Base-by-base conservation (phyloP, 1,284 basidiomycete genomes). In the Apiotrichum domesticum region DNA sequence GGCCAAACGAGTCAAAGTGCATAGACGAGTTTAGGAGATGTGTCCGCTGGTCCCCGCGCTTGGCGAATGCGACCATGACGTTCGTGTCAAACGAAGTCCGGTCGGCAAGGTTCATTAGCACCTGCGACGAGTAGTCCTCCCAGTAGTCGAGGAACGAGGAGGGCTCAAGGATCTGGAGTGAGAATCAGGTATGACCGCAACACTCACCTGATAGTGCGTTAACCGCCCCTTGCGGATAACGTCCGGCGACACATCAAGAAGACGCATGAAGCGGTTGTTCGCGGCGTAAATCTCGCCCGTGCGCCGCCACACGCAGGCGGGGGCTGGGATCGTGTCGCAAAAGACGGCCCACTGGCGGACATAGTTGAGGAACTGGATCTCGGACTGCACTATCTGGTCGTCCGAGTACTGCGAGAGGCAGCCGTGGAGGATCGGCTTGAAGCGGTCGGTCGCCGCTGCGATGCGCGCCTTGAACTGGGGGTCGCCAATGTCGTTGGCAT, bases 391-490 rank as follows among this genome's bases (percentile, higher is more conserved):
- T 4, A 54, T 52, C 46, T 62, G 57, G 5, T 62, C 57, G 34
- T 58, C 60, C 7, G 51, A 48, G 49, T 58, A 58, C 39, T 51
- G 54, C n/a, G 57, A 56, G 15, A 62, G 50, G 35, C 55, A 50
- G 37, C 57, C 40, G 52, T 62, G 60, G 11, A 62, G 50, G 43
- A 62, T 56, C 13, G 60, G 49, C 52, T 62, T 62, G 60, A 58
- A 62, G 14, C 52, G 49, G 21, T 62, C 57, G 1, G 60, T 62
- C 0, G 60, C 54, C 1, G 43, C 34, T 9, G 52, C 34, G 33
- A 62, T 45, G 15, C 60, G 57, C 3, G 21, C 32, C 52, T 56
- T 51, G 46, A 58, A 50, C 6, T 35, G 50, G 6, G 51, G 52
- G 29, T 58, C 55, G 6, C 32, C 37, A 8, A 54, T 42, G 33